These are phyloP conservation scores for Penicillium sp. DNA, from an alignment of 2,329 filamentous ascomycete species.

Conservation along the genomic window DNA sequence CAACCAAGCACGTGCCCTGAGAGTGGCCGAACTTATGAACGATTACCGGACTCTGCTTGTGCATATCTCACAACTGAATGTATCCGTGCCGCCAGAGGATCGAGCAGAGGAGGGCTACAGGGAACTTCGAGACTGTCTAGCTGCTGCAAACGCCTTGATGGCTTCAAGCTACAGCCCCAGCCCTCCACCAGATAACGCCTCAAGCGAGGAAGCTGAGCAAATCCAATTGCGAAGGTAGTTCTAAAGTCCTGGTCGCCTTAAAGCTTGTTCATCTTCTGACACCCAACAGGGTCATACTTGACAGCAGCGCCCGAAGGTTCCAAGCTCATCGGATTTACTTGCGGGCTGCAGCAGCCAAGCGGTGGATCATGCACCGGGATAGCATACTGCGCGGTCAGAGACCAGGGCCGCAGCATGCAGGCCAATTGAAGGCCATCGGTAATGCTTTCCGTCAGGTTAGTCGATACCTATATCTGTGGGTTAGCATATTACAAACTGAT, in stretches of 20 bases:
- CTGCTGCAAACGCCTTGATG: conserved; percentile 61
- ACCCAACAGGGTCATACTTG: conserved; percentile 60
- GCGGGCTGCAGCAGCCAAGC: conserved; percentile 60
- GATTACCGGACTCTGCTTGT: conserved; percentile 67
- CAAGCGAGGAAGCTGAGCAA: conserved; percentile 60
- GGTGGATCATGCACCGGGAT: conserved; percentile 62
- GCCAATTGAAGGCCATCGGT: conserved; percentile 55
- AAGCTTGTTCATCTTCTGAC: conserved; percentile 14
- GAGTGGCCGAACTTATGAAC: conserved; percentile 66
- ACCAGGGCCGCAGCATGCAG: conserved; percentile 52
- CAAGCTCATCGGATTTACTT: conserved; percentile 66
- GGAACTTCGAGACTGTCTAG: conserved; percentile 60
- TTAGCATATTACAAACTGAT: neutral
- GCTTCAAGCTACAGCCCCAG: conserved; percentile 57
- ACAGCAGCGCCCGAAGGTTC: conserved; percentile 64
- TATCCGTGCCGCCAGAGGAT: conserved; percentile 58
- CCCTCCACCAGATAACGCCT: conserved; percentile 45
- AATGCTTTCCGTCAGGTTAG: conserved; percentile 54
- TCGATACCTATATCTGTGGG: neutral
- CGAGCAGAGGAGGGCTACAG: conserved; percentile 64
- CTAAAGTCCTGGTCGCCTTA: conserved; percentile 23
- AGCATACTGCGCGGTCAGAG: conserved; percentile 57
- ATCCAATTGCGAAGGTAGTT: conserved; percentile 60
- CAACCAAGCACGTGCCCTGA: conserved; percentile 67
- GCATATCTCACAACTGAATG: conserved; percentile 61